Base-by-base conservation (phyloP, 352 stramenopile species). In the Pilasporangium apinafurcum region DNA sequence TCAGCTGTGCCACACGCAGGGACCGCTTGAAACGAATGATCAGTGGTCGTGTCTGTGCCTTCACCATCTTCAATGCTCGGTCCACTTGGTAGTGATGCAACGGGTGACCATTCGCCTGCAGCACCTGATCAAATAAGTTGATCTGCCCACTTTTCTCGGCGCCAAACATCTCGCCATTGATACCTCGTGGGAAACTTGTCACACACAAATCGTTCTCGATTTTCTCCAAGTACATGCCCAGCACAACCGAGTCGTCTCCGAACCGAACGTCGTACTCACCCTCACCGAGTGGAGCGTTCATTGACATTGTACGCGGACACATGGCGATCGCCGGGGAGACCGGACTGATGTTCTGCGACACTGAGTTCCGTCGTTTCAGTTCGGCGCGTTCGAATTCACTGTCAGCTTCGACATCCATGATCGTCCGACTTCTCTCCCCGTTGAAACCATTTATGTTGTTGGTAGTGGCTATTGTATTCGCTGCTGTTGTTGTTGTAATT, bases 251-350 rank as follows among this genome's bases (percentile, higher is more conserved):
- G 27, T 92, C 73, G 37, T 67, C 65, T 10, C 70, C 67, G 43
- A 90, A 92, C 37, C 65, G 62, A 5, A 92, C 80, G 40, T 92
- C 80, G 59, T 92, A 92, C 46, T 92, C 80, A 44, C 79, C 64
- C 2, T 65, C 40, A 2, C 63, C 59, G 1, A 60, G 41, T 5
- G 53, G 48, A 22, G 72, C 50, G 50, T 78, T 86, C 80, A 92
- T 92, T 5, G 77, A 65, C 29, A 79, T 79, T 2, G 77, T 80
- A 37, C 80, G 80, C 35, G 80, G 77, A 18, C 67, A 77, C 76
- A 92, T 90, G 8, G 80, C 80, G 36, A 92, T 92, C 17, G 77
- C 75, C 0, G 73, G 49, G 22, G 79, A 90, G 8, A 92, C 80
- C 1, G 80, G 77, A 21, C 60, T 69, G 39, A 92, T 92, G 52